Conservation (phyloP, 2,329 filamentous ascomycete species). For the Stenocarpella maydis region DNA sequence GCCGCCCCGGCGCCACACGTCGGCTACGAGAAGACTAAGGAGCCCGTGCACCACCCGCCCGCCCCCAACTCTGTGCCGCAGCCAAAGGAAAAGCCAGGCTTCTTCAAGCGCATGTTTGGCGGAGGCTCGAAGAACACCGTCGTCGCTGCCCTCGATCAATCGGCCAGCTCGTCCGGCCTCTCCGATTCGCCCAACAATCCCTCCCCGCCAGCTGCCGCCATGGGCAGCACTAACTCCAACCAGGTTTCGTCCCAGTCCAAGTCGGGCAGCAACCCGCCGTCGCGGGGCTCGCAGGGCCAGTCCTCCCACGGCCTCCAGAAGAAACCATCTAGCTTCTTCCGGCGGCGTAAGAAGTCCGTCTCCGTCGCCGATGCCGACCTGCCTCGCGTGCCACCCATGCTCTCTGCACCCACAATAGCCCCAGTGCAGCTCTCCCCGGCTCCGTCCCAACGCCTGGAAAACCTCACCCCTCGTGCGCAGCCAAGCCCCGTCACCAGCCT, state of each 20-base stretch:
- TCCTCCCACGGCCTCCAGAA: conserved; percentile 72
- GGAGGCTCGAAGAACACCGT: conserved; percentile 65
- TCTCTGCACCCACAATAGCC: conserved; percentile 53
- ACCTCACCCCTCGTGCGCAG: conserved; percentile 46
- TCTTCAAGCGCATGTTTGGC: conserved; percentile 93
- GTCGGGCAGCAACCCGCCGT: conserved; percentile 53
- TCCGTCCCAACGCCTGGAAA: conserved; percentile 40
- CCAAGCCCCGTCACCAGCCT: conserved; percentile 80
- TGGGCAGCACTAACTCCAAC: conserved; percentile 38
- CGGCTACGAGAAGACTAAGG: conserved; percentile 67
- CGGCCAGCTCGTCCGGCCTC: conserved; percentile 13
- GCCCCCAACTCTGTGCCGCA: conserved; percentile 50
- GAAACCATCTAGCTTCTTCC: conserved; percentile 94
- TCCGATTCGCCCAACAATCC: conserved; percentile 30
- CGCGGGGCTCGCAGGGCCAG: conserved; percentile 58
- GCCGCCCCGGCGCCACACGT: conserved; percentile 66
- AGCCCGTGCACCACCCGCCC: conserved; percentile 53
- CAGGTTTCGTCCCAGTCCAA: conserved; percentile 44
- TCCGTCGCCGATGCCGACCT: conserved; percentile 57
- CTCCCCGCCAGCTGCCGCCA: not conserved
- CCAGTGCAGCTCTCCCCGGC: conserved; percentile 45
- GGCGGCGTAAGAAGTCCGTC: conserved; percentile 89
- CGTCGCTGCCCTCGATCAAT: conserved; percentile 28
- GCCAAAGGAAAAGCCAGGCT: conserved; percentile 78
- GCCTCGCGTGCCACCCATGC: conserved; percentile 63